These are phyloP conservation scores for Lunularia cruciata DNA, from an alignment of 225 moss, liverwort and hornwort species.

Conservation along the genomic window DNA sequence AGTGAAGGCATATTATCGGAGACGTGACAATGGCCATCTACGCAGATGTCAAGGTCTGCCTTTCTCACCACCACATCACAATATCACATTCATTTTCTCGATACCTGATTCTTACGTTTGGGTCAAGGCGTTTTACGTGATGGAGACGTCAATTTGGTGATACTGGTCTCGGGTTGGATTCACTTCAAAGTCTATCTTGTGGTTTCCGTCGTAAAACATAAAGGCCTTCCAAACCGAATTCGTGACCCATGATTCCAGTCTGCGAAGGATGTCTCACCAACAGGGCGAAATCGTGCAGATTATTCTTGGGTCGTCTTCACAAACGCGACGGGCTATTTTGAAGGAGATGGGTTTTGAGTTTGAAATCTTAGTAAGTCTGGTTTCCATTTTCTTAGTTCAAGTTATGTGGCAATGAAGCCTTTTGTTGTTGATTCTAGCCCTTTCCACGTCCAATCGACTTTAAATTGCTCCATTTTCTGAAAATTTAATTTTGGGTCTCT, in stretches of 20 bases:
- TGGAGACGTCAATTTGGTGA: too few species aligned
- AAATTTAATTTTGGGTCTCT: not conserved
- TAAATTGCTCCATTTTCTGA: not conserved
- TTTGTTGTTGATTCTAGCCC: not conserved
- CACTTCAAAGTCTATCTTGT: too few species aligned
- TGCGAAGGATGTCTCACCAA: not conserved
- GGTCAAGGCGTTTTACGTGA: too few species aligned
- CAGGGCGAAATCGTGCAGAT: conserved; percentile 52
- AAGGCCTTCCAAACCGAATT: too few species aligned
- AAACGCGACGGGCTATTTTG: conserved; percentile 67
- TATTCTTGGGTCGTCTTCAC: conserved; percentile 84
- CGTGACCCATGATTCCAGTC: too few species aligned
- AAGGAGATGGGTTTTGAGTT: conserved; percentile 86
- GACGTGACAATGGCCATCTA: conserved; percentile 3
- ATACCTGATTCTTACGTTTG: not conserved
- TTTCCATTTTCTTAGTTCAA: too few species aligned
- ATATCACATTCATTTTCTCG: too few species aligned
- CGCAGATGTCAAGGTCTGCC: conserved; percentile 3
- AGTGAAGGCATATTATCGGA: too few species aligned
- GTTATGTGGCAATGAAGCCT: not conserved
- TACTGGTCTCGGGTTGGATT: too few species aligned
- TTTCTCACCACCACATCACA: too few species aligned
- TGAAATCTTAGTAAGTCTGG: conserved; percentile 49
- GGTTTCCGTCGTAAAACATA: too few species aligned
- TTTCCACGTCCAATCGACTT: too few species aligned